These are phyloP conservation scores for Aspergillus tubingensis DNA, from an alignment of 2,329 filamentous ascomycete genomes.

Conservation along the genomic window DNA sequence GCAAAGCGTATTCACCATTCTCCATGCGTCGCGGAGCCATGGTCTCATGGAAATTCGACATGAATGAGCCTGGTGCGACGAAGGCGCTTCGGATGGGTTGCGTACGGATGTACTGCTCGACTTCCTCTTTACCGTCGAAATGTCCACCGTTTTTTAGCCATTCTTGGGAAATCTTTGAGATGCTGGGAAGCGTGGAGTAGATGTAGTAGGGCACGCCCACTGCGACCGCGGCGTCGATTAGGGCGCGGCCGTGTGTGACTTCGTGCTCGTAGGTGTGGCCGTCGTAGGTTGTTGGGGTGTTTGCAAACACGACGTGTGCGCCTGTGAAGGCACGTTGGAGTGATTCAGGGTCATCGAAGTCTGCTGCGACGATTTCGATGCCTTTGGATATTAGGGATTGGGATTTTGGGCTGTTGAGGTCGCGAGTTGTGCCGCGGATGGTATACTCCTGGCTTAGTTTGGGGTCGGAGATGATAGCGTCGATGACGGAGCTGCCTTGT, in stretches of 20 bases:
- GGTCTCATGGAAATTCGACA: slow-evolving; percentile 9
- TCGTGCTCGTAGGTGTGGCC: slow-evolving; percentile 9
- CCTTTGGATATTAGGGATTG: slow-evolving; percentile 22
- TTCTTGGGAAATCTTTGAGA: slow-evolving; percentile 32
- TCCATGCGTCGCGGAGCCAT: background rate
- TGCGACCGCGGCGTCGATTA: slow-evolving; percentile 9
- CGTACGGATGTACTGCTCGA: slow-evolving; percentile 33
- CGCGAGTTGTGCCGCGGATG: slow-evolving; percentile 52
- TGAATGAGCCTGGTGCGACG: slow-evolving; percentile 7
- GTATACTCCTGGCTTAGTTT: slow-evolving; percentile 48
- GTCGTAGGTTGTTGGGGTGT: slow-evolving; percentile 24
- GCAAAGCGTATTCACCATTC: slow-evolving; percentile 1
- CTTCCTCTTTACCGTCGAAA: slow-evolving; percentile 41
- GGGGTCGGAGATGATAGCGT: slow-evolving; percentile 46
- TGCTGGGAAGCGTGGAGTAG: slow-evolving; percentile 29
- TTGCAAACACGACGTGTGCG: slow-evolving; percentile 49
- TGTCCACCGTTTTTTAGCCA: slow-evolving; percentile 25
- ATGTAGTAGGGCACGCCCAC: background rate
- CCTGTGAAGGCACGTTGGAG: slow-evolving; percentile 44
- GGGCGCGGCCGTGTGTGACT: slow-evolving; percentile 3
- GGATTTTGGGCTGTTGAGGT: slow-evolving; percentile 29
- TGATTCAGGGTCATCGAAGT: slow-evolving; percentile 40
- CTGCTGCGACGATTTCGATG: slow-evolving; percentile 34
- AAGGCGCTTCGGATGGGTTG: slow-evolving; percentile 10
- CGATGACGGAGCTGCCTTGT: slow-evolving; percentile 51